Evolutionary conservation across 1,139 yeast species (phyloP), one percentile per base, ranked within the genome.

Genomic region (Magnusiomyces suaveolens): DNA sequence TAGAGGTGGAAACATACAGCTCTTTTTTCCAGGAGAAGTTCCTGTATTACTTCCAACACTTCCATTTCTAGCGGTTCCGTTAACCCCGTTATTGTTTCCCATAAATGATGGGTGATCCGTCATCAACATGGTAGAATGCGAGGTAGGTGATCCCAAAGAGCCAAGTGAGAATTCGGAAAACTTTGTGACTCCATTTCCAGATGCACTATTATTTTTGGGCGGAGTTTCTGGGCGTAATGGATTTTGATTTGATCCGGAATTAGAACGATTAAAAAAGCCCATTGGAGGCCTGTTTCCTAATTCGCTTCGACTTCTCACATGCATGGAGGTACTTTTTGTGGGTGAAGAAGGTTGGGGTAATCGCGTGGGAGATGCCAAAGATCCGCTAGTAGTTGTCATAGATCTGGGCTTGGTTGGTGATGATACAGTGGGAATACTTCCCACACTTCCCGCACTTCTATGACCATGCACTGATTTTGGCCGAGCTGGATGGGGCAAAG

Each of bases 121-220:
- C 51, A 48, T 48, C 16, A 48, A 24, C 51, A 48, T 48, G 12
- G 44, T 48, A 4, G 51, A 48, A n/a, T 48, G 51, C n/a, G 29
- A 38, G 2, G 51, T 23, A 2, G 51, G 51, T 16, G 51, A 48
- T 4, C 51, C 51, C 21, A 48, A 29, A 23, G 47, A 43, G 16
- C 41, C 41, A n/a, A 36, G 18, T 8, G 41, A 36, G 18, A 14
- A 36, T n/a, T 36, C 41, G 18, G 16, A 14, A 14, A 36, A 10
- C 16, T n/a, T 36, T 8, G 41, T n/a, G 18, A 36, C 16, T 6
- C 18, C 18, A n/a, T n/a, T n/a, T 36, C 41, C 41, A 36, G 16
- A 36, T 36, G 41, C 10, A 46, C 2, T 26, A 26, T n/a, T 10
- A 46, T n/a, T 10, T 25, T 46, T 46, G 18, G 48, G n/a, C 16